Evolutionary conservation across 2,329 filamentous ascomycete species (phyloP).

Genomic region (Monosporascus sp.): DNA sequence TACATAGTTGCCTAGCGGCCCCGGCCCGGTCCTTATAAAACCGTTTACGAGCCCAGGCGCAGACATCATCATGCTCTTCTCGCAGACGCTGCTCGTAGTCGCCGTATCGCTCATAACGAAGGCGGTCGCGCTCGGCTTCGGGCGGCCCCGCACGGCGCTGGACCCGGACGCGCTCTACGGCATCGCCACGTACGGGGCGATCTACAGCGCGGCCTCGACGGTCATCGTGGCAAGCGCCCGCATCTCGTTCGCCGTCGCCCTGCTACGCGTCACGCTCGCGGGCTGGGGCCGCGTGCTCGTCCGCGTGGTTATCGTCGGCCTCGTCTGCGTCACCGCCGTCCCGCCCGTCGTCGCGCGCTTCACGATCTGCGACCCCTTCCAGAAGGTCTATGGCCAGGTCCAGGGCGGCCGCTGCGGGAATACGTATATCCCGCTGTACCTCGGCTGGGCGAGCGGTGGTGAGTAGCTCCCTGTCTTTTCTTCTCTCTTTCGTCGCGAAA

Average conservation of each 20-base stretch:
- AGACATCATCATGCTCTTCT: slow-evolving; percentile 1
- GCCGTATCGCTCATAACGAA: not conserved
- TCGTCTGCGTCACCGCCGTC: slow-evolving; percentile 1
- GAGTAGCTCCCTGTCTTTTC: not conserved
- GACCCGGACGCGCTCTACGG: not conserved
- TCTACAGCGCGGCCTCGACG: slow-evolving; percentile 1
- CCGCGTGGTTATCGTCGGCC: not conserved
- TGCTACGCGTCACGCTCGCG: not conserved
- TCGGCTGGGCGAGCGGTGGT: slow-evolving; percentile 5
- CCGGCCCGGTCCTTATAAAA: not conserved
- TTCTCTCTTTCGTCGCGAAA: no score
- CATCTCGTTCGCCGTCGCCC: slow-evolving; percentile 2
- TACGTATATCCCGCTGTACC: slow-evolving; percentile 2
- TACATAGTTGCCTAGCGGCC: not conserved
- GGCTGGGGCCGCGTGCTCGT: not conserved
- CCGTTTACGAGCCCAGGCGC: not conserved
- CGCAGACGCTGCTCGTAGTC: not conserved
- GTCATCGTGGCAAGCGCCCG: not conserved
- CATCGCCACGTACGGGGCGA: slow-evolving; percentile 1
- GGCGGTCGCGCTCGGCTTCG: slow-evolving; percentile 1
- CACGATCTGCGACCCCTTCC: slow-evolving; percentile 1
- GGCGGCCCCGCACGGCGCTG: not conserved
- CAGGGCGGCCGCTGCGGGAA: not conserved
- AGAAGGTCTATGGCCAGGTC: not conserved
- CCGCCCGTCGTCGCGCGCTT: not conserved